Evolutionary conservation across 208 protist genomes (phyloP), one percentile per base, ranked within the genome.

Genomic region (Crithidia fasciculata): DNA sequence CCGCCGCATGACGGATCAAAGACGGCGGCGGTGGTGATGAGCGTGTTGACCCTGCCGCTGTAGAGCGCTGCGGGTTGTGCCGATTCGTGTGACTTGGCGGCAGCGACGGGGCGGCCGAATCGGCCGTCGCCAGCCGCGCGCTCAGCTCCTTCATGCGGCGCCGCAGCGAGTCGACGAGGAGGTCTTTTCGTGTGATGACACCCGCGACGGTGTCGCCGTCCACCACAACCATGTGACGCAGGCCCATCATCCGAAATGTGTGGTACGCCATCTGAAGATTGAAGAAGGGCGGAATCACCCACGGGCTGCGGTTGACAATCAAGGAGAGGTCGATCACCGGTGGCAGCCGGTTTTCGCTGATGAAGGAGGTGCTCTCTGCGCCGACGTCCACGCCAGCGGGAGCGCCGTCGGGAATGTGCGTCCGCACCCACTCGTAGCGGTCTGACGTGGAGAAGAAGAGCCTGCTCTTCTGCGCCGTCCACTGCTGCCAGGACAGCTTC

Each of bases 111-210:
- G 74, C 68, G 1, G 43, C 45, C 40, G 69, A 60, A 54, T 50
- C 67, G 0, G 50, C 76, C 44, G 52, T 72, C 28, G 71, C 70
- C 19, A 85, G 60, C 16, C 78, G 76, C 37, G 54, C 72, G 12
- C 79, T 76, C 61, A 94, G 82, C 65, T 87, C 83, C 40, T 71
- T 63, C 74, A 93, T 70, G 5, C 75, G 81, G 7, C 76, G 81
- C 28, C 75, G 81, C 74, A 96, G 78, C 43, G 84, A 60, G 67
- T 92, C 82, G 10, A 87, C 78, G 13, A 97, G 85, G 10, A 98
- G 80, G 72, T 98, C 94, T 58, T 98, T 96, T 18, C 95, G 90
- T 3, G 95, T 98, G 76, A 98, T 95, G n/a, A 98, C 95, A 41
- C 96, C 95, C 5, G 85, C 71, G 8, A 98, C 89, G 36, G 73